Conservation (phyloP, 1,284 basidiomycete species). For the Trichosporon inkin region DNA sequence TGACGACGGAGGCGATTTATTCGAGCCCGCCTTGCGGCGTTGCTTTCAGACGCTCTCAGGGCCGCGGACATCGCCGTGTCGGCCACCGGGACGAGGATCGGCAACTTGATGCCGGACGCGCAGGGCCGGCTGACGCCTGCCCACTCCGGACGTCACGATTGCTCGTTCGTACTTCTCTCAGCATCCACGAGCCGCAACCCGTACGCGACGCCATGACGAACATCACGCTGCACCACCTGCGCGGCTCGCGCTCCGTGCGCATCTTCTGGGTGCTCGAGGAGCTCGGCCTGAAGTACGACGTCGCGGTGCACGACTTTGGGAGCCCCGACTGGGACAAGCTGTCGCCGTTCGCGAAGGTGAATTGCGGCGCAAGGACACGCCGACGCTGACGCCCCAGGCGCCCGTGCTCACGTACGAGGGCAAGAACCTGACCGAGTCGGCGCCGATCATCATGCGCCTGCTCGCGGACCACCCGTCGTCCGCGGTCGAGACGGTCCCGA, state of each 20-base stretch:
- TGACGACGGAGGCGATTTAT: too few relatives aligned
- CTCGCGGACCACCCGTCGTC: slow-evolving; percentile 15
- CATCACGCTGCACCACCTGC: slow-evolving; percentile 44
- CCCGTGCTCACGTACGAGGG: slow-evolving; percentile 36
- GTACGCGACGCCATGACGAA: slow-evolving; percentile 31
- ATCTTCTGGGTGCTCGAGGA: slow-evolving; percentile 35
- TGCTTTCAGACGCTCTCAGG: too few relatives aligned
- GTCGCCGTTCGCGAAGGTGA: slow-evolving; percentile 34
- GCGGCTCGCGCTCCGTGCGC: slow-evolving; percentile 38
- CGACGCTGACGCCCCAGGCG: slow-evolving; percentile 19
- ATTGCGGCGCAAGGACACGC: slow-evolving; percentile 9
- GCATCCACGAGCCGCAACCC: too few relatives aligned
- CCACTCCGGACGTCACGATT: too few relatives aligned
- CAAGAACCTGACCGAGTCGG: slow-evolving; percentile 35
- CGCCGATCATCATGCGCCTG: slow-evolving; percentile 35
- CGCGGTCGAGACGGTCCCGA: slow-evolving; percentile 24
- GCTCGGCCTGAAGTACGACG: slow-evolving; percentile 17
- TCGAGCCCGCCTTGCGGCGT: too few relatives aligned
- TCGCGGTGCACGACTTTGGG: neutral
- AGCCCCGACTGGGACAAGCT: slow-evolving; percentile 16
- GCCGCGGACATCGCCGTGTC: too few relatives aligned
- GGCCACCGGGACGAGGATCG: too few relatives aligned
- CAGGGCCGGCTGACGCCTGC: too few relatives aligned
- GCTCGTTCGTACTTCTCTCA: too few relatives aligned
- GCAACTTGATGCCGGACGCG: too few relatives aligned